Conservation (phyloP, 805 yeast genomes). For the Komagataella kurtzmanii region DNA sequence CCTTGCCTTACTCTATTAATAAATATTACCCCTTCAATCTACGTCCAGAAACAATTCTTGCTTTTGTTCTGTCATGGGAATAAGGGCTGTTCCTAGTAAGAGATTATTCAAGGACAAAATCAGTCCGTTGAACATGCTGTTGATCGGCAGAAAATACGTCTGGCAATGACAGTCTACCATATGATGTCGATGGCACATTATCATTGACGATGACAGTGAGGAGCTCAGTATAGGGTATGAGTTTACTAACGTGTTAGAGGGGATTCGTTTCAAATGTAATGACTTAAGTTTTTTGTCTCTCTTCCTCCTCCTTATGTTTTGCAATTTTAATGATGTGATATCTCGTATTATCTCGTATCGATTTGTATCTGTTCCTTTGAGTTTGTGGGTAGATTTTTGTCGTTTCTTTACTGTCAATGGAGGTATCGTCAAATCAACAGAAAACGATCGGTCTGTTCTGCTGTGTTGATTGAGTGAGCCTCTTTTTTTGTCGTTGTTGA, state of each 20-base stretch:
- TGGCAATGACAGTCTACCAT: background rate
- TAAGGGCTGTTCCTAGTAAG: background rate
- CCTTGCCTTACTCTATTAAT: background rate
- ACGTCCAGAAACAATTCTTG: background rate
- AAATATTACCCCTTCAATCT: background rate
- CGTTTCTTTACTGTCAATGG: background rate
- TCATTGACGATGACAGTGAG: background rate
- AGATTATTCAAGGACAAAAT: background rate
- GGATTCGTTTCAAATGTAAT: background rate
- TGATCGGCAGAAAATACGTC: background rate
- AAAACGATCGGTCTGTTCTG: background rate
- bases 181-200: background rate
- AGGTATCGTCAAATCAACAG: background rate
- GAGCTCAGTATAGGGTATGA: background rate
- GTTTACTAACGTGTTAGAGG: background rate
- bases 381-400: background rate
- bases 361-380: background rate
- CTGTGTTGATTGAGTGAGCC: background rate
- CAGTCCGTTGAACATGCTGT: background rate
- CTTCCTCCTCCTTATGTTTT: background rate
- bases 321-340: background rate
- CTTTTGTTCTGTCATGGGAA: background rate
- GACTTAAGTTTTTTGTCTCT: background rate
- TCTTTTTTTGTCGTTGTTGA: background rate
- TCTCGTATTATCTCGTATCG: background rate